Evolutionary conservation across 2,329 filamentous ascomycete species (phyloP), one percentile per base, ranked within the genome.

Genomic region (Pestalotiopsis sp.): DNA sequence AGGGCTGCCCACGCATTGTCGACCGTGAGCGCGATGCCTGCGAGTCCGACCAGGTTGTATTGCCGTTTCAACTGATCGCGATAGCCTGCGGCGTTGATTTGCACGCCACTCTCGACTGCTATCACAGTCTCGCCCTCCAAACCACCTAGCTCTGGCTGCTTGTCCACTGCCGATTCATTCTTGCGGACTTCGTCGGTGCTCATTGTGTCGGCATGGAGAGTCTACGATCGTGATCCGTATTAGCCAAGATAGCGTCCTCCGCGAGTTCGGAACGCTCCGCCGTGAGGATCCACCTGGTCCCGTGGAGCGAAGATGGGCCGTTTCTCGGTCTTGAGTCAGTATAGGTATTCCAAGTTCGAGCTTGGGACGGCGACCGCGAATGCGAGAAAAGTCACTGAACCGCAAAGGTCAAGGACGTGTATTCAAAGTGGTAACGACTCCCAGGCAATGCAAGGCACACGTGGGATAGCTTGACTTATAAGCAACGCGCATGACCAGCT

Each of bases 1-100:
- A 90, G 79, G 5, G 88, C 87, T 66, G 88, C 84, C 88, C 88
- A 91, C 20, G 88, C 88, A 72, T 89, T 90, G 75, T 89, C 88
- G 26, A 89, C 86, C 1, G 87, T 90, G 64, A 91, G 77, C 0
- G 86, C 88, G 59, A 88, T 81, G 26, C 86, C 88, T 64, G 87
- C 87, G 56, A 90, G 84, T 64, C 84, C 86, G 60, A 89, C 71
- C 9, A 91, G 78, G 44, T 86, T 84, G 75, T 90, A 91, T 73
- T 91, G 89, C 17, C 89, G 83, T 67, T 86, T 84, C 48, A 91
- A 30, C 75, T 91, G 88, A 75, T 91, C 88, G 69, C 80, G 81
- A 76, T 91, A 88, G 5, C 89, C 89, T 1, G 89, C 89, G 1
- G 87, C 88, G 73, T 91, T 91, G 74, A 91, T 76, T n/a, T 83